phyloP scores from a whole-genome alignment of 768 basidiomycete genomes.

The Termitomyces bulborhizus region DNA sequence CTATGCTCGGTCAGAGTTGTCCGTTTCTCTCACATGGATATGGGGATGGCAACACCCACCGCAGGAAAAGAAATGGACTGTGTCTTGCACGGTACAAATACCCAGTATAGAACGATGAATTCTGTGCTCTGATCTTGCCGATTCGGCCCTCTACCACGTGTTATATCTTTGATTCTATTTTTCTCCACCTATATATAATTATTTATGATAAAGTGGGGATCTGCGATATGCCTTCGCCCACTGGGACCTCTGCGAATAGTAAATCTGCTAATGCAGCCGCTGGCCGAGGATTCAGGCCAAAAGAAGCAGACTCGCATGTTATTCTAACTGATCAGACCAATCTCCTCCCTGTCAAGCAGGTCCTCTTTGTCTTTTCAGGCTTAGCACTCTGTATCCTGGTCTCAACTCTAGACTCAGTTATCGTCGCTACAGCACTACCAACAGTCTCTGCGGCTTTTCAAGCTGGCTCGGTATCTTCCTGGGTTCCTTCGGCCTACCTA shows the following conservation, averaged over 20 bases:
- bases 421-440: slow-evolving; percentile 68
- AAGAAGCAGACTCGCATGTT: not conserved
- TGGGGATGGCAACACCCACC: no score
- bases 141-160: not conserved
- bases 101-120: no score
- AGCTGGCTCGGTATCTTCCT: slow-evolving; percentile 56
- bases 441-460: slow-evolving; percentile 62
- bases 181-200: not conserved
- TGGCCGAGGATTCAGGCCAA: not conserved
- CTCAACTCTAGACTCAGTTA: slow-evolving; percentile 63
- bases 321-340: slow-evolving; percentile 70
- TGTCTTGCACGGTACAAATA: no score
- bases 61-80: no score
- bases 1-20: no score
- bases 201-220: no score
- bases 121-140: no score
- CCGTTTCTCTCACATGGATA: no score
- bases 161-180: not conserved
- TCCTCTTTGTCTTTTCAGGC: slow-evolving; percentile 56
- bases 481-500: slow-evolving; percentile 72
- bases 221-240: not conserved
- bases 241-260: not conserved
- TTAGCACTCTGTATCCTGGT: slow-evolving; percentile 57
- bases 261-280: not conserved
- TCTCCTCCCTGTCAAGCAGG: slow-evolving; percentile 57